phyloP scores from a whole-genome alignment of 1,139 yeast species.

The Yamadazyma siamensis region DNA sequence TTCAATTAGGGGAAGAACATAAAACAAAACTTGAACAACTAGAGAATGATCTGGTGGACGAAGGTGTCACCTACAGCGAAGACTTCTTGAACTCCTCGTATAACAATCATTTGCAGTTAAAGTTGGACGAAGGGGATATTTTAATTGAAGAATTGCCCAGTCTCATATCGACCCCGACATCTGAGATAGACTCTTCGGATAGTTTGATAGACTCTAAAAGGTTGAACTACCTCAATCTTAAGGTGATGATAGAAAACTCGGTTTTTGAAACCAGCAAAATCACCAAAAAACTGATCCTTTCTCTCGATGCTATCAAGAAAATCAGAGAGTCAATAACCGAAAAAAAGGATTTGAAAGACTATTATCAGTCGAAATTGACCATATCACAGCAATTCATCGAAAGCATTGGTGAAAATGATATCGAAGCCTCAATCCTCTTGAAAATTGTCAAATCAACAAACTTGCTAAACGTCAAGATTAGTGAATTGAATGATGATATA shows the following conservation, averaged over 20 bases:
- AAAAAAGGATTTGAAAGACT: slow-evolving; percentile 29
- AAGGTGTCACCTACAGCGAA: slow-evolving; percentile 14
- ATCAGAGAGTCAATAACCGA: slow-evolving; percentile 30
- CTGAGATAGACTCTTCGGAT: slow-evolving; percentile 16
- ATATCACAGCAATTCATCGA: slow-evolving; percentile 36
- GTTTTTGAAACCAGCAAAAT: slow-evolving; percentile 41
- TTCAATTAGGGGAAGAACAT: slow-evolving; percentile 44
- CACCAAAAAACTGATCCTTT: slow-evolving; percentile 32
- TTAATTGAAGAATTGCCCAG: slow-evolving; percentile 20
- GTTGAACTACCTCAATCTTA: slow-evolving; percentile 36
- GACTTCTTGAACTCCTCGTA: slow-evolving; percentile 30
- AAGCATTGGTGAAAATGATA: slow-evolving; percentile 22
- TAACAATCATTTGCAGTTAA: slow-evolving; percentile 34
- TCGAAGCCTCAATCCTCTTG: slow-evolving; percentile 26
- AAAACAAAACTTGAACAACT: slow-evolving; percentile 26
- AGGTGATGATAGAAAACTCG: slow-evolving; percentile 43
- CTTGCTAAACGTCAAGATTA: slow-evolving; percentile 30
- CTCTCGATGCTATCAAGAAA: slow-evolving; percentile 26
- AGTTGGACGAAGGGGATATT: slow-evolving; percentile 29
- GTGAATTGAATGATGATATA: slow-evolving; percentile 27
- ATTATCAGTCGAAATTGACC: slow-evolving; percentile 29
- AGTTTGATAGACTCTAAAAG: slow-evolving; percentile 8
- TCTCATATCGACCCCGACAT: slow-evolving; percentile 18
- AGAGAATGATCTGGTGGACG: slow-evolving; percentile 5
- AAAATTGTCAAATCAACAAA: slow-evolving; percentile 35